Conservation (phyloP, 805 yeast species). For the Debaryomyces tyrocola region DNA sequence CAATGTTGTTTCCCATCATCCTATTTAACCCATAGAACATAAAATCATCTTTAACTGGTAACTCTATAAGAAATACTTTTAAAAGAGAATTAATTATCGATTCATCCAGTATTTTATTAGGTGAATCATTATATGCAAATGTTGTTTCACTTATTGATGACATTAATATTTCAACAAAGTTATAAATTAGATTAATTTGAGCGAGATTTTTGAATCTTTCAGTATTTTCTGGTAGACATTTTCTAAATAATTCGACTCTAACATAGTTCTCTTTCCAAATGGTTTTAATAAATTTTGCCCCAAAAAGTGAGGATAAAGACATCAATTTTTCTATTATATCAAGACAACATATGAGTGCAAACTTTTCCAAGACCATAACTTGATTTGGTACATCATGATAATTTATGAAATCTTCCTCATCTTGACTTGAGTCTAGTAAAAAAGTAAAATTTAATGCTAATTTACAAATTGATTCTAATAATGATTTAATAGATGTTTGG, state of each 20-base stretch:
- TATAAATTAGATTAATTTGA: conserved; percentile 51
- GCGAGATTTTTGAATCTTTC: conserved; percentile 34
- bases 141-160: conserved; percentile 36
- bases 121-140: conserved; percentile 20
- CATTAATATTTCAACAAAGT: conserved; percentile 53
- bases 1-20: conserved; percentile 50
- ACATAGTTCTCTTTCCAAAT: conserved; percentile 30
- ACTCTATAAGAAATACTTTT: conserved; percentile 40
- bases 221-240: conserved; percentile 51
- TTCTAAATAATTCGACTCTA: conserved; percentile 30
- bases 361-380: conserved; percentile 42
- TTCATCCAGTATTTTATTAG: conserved; percentile 11
- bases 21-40: conserved; percentile 56
- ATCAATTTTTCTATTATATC: conserved; percentile 56
- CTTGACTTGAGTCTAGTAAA: conserved; percentile 25
- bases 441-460: conserved; percentile 21
- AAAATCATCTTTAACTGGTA: conserved; percentile 40
- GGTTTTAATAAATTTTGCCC: conserved; percentile 13
- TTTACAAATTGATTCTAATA: conserved; percentile 15
- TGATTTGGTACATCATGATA: conserved; percentile 33
- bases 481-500: conserved; percentile 22
- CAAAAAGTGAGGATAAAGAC: conserved; percentile 24
- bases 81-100: conserved; percentile 29
- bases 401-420: conserved; percentile 27
- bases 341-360: conserved; percentile 49